Percentiles rank a stretch among this genome's conserved stretches.
Evolutionary conservation across 2,329 filamentous ascomycete species (phyloP).

Genomic region (Ceratocystis papillata): DNA sequence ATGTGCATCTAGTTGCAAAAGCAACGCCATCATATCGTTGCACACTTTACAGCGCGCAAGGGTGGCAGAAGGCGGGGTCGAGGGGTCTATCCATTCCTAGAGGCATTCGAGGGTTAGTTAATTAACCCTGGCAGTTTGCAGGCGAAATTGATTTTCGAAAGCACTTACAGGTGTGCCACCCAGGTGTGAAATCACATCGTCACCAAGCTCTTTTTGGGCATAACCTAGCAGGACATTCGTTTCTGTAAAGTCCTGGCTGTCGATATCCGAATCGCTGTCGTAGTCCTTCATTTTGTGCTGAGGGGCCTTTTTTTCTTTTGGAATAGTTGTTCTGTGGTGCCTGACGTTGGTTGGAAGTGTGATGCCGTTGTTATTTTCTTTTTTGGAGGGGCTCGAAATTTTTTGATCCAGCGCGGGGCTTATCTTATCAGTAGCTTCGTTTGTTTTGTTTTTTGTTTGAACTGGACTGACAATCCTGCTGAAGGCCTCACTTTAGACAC

Average conservation of each 20-base stretch:
- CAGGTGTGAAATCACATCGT: conserved; percentile 77
- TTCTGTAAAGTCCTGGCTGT: conserved; percentile 57
- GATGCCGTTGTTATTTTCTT: conserved; percentile 2
- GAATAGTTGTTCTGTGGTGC: neutral
- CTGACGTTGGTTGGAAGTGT: conserved; percentile 9
- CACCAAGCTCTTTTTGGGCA: conserved; percentile 64
- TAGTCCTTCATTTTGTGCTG: conserved; percentile 54
- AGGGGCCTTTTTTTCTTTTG: neutral
- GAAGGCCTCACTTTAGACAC: neutral
- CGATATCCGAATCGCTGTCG: conserved; percentile 73
- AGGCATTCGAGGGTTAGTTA: conserved; percentile 8
- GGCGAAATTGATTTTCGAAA: neutral
- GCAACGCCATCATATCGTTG: conserved; percentile 68
- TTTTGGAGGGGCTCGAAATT: conserved; percentile 35
- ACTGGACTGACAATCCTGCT: neutral
- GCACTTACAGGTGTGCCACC: conserved; percentile 71
- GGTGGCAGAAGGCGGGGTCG: conserved; percentile 58
- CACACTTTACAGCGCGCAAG: conserved; percentile 81
- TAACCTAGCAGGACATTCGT: conserved; percentile 89
- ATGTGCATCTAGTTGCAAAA: conserved; percentile 86
- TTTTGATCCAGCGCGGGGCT: conserved; percentile 32
- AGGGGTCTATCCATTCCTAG: conserved; percentile 74
- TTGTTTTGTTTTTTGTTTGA: conserved; percentile 6
- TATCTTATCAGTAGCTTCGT: conserved; percentile 27
- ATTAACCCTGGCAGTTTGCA: conserved; percentile 16